Evolutionary conservation across 306 rosid genomes (phyloP).

Genomic region (Geum urbanum): DNA sequence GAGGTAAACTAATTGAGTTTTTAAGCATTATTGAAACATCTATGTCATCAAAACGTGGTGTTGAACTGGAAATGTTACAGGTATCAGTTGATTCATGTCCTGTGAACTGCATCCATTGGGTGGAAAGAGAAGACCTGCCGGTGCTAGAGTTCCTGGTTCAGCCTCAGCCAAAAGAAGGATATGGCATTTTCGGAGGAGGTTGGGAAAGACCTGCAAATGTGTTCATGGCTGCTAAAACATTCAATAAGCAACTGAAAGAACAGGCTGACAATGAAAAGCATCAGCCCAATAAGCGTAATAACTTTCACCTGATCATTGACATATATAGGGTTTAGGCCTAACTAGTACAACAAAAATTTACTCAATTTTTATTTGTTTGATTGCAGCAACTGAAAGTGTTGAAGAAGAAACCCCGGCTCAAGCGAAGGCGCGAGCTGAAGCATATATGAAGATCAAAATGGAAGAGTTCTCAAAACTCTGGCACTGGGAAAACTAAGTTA

Average conservation of each 20-base stretch:
- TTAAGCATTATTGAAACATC: too few relatives aligned
- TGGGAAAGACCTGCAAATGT: conserved; percentile 78
- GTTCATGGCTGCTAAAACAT: conserved; percentile 62
- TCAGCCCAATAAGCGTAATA: conserved; percentile 29
- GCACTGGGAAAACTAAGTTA: conserved; percentile 35
- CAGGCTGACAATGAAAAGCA: conserved; percentile 17
- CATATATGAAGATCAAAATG: conserved; percentile 46
- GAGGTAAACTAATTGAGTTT: conserved; percentile 34
- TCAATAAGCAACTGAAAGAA: conserved; percentile 38
- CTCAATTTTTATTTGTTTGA: background rate
- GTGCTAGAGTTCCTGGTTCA: conserved; percentile 67
- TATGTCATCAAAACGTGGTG: background rate
- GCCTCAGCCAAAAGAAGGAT: conserved; percentile 60
- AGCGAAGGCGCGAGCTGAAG: conserved; percentile 59
- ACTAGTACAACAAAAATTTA: background rate
- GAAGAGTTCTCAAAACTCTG: conserved; percentile 39
- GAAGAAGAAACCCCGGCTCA: conserved; percentile 67
- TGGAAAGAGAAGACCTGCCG: conserved; percentile 48
- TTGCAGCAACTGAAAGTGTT: conserved; percentile 33
- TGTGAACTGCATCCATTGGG: conserved; percentile 79
- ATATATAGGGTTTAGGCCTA: background rate
- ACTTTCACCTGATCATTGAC: background rate
- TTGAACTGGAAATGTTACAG: conserved; percentile 28
- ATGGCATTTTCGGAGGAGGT: conserved; percentile 79
- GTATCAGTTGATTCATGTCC: conserved; percentile 73